Base-by-base conservation (phyloP, 805 yeast genomes). In the Candida schatavii region DNA sequence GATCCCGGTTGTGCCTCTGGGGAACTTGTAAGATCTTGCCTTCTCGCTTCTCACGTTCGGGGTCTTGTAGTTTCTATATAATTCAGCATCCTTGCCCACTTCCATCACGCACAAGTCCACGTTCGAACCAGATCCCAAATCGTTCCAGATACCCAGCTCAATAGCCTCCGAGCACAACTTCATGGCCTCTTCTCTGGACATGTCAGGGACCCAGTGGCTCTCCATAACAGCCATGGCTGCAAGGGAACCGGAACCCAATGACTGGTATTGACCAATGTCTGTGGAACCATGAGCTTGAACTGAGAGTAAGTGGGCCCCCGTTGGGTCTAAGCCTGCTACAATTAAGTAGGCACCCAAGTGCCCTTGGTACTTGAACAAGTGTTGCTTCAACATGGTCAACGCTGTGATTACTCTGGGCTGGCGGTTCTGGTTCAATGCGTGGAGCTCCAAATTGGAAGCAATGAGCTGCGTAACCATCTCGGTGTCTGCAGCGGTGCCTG, bases 401-500 rank as follows among this genome's bases (percentile, higher is more conserved):
- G 97, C 91, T 4, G 97, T 85, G 31, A 89, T 90, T 34, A 93
- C 98, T 53, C 99, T 75, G 34, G 99, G 98, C 53, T 82, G 80
- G 52, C 98, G 81, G 46, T 81, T 81, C 26, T 91, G 82, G 54
- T 85, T 81, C 66, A 89, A 72, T 6, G 95, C 74, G 64, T 91
- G 99, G 47, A 93, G 72, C 66, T 93, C 99, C 49, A 93, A 71
- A 62, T 91, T 90, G 29, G 96, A 87, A 28, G 88, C 80, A 52
- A 89, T 89, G 58, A 93, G 74, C 64, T 89, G 96, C 4, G 99
- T 93, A 30, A 93, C 98, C 81, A 89, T 88, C 64, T 93, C 98
- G 10, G 97, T 93, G 62, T 93, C 99, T 5, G 99, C 98, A 23
- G 99, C 99, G n/a, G 99, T 93, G 64, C 99, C 99, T 3, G 99